Evolutionary conservation across 2,329 filamentous ascomycete species (phyloP), one percentile per base, ranked within the genome.

Genomic region (Cadophora sp.): DNA sequence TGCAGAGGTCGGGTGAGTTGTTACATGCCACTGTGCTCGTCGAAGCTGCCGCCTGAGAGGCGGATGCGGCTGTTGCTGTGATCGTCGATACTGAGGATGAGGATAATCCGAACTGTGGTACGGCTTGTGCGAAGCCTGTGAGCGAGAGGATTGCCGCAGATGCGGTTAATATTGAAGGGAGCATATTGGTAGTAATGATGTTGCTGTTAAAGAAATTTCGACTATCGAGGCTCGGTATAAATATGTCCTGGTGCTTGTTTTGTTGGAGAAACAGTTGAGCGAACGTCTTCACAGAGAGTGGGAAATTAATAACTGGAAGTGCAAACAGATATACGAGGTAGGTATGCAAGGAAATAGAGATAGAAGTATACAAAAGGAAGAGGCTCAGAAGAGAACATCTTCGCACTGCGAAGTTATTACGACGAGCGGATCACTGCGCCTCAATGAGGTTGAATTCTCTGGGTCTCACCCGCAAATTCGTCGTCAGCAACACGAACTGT

Each of bases 1-100:
- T 82, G 83, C 93, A 96, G 50, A 96, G 86, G 53, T 84, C 81
- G 0, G 92, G 91, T 0, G 91, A 93, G 83, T 95, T 95, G 81
- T 96, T 96, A 86, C 93, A 96, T 29, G 75, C 75, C 48, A 69
- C 69, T 53, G 74, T 73, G 34, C 69, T 67, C 24, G 76, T 73
- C 61, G 74, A 68, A n/a, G 56, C 66, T 27, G 70, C 71, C 46
- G 74, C 71, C 64, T 70, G 37, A 22, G 71, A 69, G 9, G 68
- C 62, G 8, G 69, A 40, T 9, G 69, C 27, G 27, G 68, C 58
- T 48, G 62, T 61, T 43, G 65, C 37, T 64, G 62, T 31, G 37
- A 66, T 53, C 6, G 72, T 68, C 43, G 71, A 67, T 31, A 43
- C 46, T 48, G 66, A 26, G 22, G 69, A 51, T 29, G 65, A 53